Evolutionary conservation across 495 filamentous ascomycete species (phyloP).

Genomic region (Xylaria intraflava): DNA sequence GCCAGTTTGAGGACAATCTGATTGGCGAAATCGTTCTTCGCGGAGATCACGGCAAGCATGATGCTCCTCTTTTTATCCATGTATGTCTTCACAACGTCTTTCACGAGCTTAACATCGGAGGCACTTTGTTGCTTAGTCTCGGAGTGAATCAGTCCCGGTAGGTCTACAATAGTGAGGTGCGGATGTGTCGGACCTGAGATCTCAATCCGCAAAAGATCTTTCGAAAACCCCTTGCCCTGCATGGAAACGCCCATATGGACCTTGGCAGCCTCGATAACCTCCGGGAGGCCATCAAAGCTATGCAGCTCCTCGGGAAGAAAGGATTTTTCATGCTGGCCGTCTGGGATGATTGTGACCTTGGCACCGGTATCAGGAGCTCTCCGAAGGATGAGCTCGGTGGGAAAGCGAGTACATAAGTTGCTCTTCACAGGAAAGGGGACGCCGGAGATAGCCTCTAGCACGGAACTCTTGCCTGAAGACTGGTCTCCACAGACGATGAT

Average conservation of each 20-base stretch:
- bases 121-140: constrained; percentile 42
- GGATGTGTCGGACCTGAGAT: constrained; percentile 56
- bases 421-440: constrained; percentile 58
- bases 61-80: constrained; percentile 55
- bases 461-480: constrained; percentile 65
- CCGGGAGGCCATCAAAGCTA: constrained; percentile 33
- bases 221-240: constrained; percentile 44
- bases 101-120: constrained; percentile 49
- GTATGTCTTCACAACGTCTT: constrained; percentile 50
- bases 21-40: constrained; percentile 55
- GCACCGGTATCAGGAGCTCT: constrained; percentile 17
- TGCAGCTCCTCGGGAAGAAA: too few relatives aligned
- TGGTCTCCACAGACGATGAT: constrained; percentile 67
- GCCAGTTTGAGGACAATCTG: constrained; percentile 65
- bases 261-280: constrained; percentile 47
- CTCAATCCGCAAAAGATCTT: constrained; percentile 64
- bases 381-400: constrained; percentile 56
- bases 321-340: too few relatives aligned
- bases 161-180: constrained; percentile 62
- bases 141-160: constrained; percentile 58
- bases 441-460: constrained; percentile 65
- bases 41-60: constrained; percentile 59
- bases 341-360: background rate
- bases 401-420: constrained; percentile 58
- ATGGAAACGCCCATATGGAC: constrained; percentile 44